Conservation (phyloP, 306 rosid species). For the Pueraria montana region DNA sequence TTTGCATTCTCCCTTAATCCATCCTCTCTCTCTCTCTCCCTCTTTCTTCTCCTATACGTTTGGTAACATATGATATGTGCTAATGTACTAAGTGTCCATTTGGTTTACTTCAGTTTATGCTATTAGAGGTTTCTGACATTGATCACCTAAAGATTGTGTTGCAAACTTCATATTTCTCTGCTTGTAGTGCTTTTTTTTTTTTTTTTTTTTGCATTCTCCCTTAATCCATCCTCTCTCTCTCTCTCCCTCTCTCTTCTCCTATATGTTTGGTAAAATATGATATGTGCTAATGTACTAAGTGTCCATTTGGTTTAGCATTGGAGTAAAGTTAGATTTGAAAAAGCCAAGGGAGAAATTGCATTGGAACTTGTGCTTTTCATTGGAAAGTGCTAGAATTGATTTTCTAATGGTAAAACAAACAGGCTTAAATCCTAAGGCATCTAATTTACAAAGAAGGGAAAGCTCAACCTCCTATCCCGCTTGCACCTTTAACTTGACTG, state of each 20-base stretch:
- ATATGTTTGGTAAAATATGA: not conserved
- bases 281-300: constrained; percentile 9
- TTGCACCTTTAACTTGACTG: constrained; percentile 2
- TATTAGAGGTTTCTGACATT: constrained; percentile 1
- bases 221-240: not conserved
- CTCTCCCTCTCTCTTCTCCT: not conserved
- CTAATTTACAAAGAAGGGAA: constrained; percentile 16
- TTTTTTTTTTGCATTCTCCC: not conserved
- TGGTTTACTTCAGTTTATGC: constrained; percentile 14
- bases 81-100: not conserved
- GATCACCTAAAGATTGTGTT: constrained; percentile 17
- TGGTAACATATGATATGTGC: not conserved
- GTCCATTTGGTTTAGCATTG: not conserved
- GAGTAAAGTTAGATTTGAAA: not conserved
- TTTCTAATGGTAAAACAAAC: not conserved
- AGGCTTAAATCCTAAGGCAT: not conserved
- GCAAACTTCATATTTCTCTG: not conserved
- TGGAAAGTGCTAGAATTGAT: not conserved
- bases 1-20: constrained; percentile 1
- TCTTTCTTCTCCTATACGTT: not conserved
- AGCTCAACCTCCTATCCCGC: not conserved
- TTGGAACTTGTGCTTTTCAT: not conserved
- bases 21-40: not conserved
- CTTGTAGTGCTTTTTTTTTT: not conserved
- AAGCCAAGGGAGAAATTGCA: not conserved